Evolutionary conservation across 768 basidiomycete species (phyloP).

Genomic region (Lentinula detonsa): DNA sequence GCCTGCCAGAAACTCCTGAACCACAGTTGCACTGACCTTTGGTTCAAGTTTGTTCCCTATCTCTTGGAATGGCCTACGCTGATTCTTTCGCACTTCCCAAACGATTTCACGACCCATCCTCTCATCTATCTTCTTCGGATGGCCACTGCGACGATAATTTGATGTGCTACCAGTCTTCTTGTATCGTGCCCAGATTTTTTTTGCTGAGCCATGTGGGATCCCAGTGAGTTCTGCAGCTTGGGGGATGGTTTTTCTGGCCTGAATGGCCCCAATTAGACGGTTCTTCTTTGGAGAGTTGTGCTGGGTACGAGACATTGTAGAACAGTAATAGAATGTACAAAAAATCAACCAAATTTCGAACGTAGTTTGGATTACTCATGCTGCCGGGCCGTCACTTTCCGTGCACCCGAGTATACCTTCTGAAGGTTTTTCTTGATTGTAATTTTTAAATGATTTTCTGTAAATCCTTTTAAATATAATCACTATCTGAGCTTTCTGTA

Average conservation of each 20-base stretch:
- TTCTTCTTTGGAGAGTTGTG: background rate
- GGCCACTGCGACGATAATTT: background rate
- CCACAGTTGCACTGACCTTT: slow-evolving; percentile 7
- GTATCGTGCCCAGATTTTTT: background rate
- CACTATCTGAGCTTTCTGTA: too few species aligned
- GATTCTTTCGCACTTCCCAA: background rate
- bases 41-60: slow-evolving; percentile 11
- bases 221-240: background rate
- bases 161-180: slow-evolving; percentile 2
- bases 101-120: background rate
- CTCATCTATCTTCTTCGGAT: slow-evolving; percentile 6
- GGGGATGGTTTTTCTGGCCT: background rate
- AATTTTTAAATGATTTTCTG: too few species aligned
- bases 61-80: slow-evolving; percentile 3
- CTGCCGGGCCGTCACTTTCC: background rate
- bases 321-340: background rate
- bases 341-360: background rate
- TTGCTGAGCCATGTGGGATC: background rate
- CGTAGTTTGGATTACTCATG: too few species aligned
- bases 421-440: too few species aligned
- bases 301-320: background rate
- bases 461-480: too few species aligned
- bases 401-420: background rate
- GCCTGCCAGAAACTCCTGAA: slow-evolving; percentile 3
- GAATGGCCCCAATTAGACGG: background rate